Evolutionary conservation across 2,329 filamentous ascomycete species (phyloP), one percentile per base, ranked within the genome.

Genomic region (Exophiala oligosperma): DNA sequence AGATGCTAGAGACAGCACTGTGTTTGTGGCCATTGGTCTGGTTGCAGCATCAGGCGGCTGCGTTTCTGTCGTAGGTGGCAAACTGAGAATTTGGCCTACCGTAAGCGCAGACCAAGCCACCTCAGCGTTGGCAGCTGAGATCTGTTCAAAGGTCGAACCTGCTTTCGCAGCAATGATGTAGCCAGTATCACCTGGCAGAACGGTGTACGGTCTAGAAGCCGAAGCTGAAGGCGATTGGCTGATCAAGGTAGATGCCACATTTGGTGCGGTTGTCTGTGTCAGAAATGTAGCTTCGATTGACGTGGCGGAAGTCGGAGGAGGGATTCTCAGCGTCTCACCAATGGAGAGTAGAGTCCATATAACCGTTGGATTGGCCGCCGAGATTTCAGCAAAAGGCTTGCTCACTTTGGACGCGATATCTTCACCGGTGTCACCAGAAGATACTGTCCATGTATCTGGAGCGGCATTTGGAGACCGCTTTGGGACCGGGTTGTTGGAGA

Each of bases 51-150:
- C 2, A 12, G 14, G n/a, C 35, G 35, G 7, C 12, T n/a, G 40
- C 3, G 11, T 43, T 43, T 5, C 40, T 23, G 40, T 6, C 5
- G 21, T 8, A 23, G 40, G 40, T 21, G 40, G 40, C 5, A 43
- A 14, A 43, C 4, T 43, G 21, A 43, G 14, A 23, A 24, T 47
- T 50, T 49, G 57, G 23, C 47, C 57, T 9, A 43, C 5, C 12
- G 48, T 48, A n/a, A 59, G 57, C n/a, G 40, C 21, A 1, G 47
- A 48, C 57, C 57, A 59, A n/a, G 40, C 35, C 8, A 52, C 40
- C 2, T 47, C 50, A 1, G 57, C 52, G 32, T 56, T 59, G 38
- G 57, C 57, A 7, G 47, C 32, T 12, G 52, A 59, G 2, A 59
- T 47, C 26, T 29, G 52, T 3, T 35, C 35, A 24, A 59, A 59